phyloP scores from a whole-genome alignment of 305 asterid species.

The Fraxinus velutina region DNA sequence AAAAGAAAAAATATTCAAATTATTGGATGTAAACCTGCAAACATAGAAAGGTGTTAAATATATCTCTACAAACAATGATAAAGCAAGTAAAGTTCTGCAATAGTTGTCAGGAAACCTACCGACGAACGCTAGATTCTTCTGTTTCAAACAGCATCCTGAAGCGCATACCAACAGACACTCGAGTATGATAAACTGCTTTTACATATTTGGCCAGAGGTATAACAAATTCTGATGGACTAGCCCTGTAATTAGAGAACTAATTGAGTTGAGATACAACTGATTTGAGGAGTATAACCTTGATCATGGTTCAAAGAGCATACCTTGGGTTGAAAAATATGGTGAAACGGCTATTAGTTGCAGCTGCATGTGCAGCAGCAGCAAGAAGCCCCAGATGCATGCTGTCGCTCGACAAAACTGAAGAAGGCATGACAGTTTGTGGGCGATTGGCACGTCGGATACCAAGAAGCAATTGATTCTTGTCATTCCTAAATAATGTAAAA shows the following conservation, averaged over 20 bases:
- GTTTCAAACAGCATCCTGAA: conserved; percentile 84
- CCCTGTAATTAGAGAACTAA: conserved; percentile 37
- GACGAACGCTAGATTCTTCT: conserved; percentile 75
- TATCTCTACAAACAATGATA: not conserved
- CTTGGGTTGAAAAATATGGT: conserved; percentile 77
- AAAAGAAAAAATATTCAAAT: not conserved
- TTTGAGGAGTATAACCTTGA: not conserved
- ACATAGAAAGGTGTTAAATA: not conserved
- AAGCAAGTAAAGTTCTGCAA: not conserved
- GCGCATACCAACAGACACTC: conserved; percentile 80
- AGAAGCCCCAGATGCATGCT: conserved; percentile 87
- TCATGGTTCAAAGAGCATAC: conserved; percentile 25
- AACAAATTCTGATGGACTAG: conserved; percentile 73
- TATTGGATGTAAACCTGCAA: not conserved
- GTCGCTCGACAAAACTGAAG: conserved; percentile 75
- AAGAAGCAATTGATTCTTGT: conserved; percentile 65
- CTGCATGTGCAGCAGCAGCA: conserved; percentile 92
- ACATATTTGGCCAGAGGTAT: conserved; percentile 69
- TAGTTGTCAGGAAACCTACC: conserved; percentile 39
- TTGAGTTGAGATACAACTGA: not conserved
- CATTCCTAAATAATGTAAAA: conserved; percentile 44
- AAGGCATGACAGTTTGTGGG: conserved; percentile 74
- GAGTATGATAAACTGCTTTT: conserved; percentile 67
- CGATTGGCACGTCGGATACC: conserved; percentile 76
- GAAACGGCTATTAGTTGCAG: conserved; percentile 71